Percentiles rank a stretch among this genome's conserved stretches.
These are phyloP conservation scores for Manihot esculenta DNA, from an alignment of 441 rosid species.

Conservation along the genomic window DNA sequence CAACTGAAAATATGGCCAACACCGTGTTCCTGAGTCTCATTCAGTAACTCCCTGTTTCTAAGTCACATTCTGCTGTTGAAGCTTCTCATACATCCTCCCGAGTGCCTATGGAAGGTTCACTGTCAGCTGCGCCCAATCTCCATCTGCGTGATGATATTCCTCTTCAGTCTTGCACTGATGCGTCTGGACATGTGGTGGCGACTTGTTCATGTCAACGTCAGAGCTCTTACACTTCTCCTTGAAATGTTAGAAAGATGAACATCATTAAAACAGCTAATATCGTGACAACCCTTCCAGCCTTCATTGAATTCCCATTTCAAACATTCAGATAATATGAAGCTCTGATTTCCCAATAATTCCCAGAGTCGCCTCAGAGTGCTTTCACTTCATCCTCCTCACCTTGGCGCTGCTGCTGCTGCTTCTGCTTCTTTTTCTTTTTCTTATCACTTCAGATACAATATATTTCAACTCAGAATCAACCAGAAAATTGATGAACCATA, in stretches of 20 bases:
- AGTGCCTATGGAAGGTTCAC: background rate
- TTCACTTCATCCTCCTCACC: background rate
- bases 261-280: background rate
- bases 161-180: background rate
- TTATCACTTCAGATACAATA: background rate
- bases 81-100: too few relatives aligned
- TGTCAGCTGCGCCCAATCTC: background rate
- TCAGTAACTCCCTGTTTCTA: too few relatives aligned
- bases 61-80: too few relatives aligned
- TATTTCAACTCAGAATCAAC: conserved; percentile 3
- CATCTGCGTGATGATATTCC: background rate
- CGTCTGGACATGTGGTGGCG: background rate
- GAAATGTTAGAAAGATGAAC: background rate
- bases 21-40: too few relatives aligned
- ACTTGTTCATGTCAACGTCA: background rate
- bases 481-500: background rate
- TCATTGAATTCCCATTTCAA: background rate
- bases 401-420: background rate
- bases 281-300: background rate
- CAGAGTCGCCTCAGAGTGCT: background rate
- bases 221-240: background rate
- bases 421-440: background rate
- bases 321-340: background rate
- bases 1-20: too few relatives aligned
- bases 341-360: background rate